These are phyloP conservation scores for Porogramme epimiltina DNA, from an alignment of 1,284 basidiomycete genomes.

Conservation along the genomic window DNA sequence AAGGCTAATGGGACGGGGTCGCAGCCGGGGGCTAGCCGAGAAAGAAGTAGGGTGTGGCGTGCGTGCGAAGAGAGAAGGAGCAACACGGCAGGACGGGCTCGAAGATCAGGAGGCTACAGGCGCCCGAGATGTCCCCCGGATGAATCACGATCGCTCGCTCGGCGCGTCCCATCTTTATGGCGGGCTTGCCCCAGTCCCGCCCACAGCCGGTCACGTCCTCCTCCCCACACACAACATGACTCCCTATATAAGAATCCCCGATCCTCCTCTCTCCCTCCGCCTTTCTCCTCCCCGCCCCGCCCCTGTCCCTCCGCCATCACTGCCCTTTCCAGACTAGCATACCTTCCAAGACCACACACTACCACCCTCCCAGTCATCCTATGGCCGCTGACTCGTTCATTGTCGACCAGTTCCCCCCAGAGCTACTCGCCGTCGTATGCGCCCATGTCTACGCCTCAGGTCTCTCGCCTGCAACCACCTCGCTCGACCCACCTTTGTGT, in stretches of 20 bases:
- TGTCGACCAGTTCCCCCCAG: constrained; percentile 49
- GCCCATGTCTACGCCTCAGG: constrained; percentile 66
- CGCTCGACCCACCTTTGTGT: constrained; percentile 69
- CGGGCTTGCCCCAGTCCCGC: background rate
- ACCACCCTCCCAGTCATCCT: background rate
- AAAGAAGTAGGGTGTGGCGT: background rate
- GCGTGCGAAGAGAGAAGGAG: constrained; percentile 16
- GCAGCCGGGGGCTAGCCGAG: background rate
- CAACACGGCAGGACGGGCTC: constrained; percentile 6
- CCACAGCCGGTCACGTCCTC: constrained; percentile 15
- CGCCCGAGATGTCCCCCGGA: constrained; percentile 12
- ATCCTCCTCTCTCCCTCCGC: background rate
- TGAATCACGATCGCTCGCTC: constrained; percentile 12
- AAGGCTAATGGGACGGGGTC: constrained; percentile 11
- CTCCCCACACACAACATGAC: constrained; percentile 11
- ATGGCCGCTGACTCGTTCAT: constrained; percentile 22
- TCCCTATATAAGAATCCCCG: constrained; percentile 18
- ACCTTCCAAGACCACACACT: background rate
- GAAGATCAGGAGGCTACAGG: constrained; percentile 9
- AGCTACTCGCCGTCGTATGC: constrained; percentile 69
- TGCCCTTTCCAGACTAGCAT: background rate
- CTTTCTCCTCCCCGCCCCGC: constrained; percentile 1
- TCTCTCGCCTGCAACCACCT: constrained; percentile 51
- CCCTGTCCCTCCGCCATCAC: background rate
- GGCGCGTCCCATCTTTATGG: constrained; percentile 11